phyloP scores from a whole-genome alignment of 495 filamentous ascomycete genomes.

The Hypoxylon fragiforme region DNA sequence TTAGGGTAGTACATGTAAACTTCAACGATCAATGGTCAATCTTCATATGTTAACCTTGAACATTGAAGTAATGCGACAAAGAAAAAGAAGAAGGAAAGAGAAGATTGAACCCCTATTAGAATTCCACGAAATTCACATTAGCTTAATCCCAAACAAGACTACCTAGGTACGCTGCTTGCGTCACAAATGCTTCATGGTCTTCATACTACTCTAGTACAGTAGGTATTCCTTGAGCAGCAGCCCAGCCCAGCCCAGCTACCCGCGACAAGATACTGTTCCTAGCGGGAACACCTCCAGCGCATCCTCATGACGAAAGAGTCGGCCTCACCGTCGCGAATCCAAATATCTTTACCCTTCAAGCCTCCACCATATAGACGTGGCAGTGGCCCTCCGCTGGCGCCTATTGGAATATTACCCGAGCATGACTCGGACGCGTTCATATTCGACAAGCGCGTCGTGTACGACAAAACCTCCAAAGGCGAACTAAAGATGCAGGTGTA shows the following conservation, averaged over 20 bases:
- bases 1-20: too few relatives aligned
- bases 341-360: conserved; percentile 42
- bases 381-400: conserved; percentile 44
- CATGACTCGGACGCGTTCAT: conserved; percentile 51
- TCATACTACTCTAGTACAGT: too few relatives aligned
- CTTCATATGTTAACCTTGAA: too few relatives aligned
- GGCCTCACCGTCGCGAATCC: conserved; percentile 20
- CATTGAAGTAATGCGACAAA: too few relatives aligned
- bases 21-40: too few relatives aligned
- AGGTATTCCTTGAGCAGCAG: not conserved
- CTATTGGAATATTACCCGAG: conserved; percentile 39
- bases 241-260: conserved; percentile 9
- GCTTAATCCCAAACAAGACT: too few relatives aligned
- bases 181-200: not conserved
- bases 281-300: conserved; percentile 1
- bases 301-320: conserved; percentile 18
- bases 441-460: conserved; percentile 48
- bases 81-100: too few relatives aligned
- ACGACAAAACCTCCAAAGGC: conserved; percentile 32
- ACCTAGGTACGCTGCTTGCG: conserved; percentile 4
- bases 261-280: conserved; percentile 12
- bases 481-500: conserved; percentile 39
- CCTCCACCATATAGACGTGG: conserved; percentile 41
- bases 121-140: too few relatives aligned
- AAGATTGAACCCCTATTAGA: too few relatives aligned